Conservation (phyloP, 1,284 basidiomycete species). For the Baeospora myosura region DNA sequence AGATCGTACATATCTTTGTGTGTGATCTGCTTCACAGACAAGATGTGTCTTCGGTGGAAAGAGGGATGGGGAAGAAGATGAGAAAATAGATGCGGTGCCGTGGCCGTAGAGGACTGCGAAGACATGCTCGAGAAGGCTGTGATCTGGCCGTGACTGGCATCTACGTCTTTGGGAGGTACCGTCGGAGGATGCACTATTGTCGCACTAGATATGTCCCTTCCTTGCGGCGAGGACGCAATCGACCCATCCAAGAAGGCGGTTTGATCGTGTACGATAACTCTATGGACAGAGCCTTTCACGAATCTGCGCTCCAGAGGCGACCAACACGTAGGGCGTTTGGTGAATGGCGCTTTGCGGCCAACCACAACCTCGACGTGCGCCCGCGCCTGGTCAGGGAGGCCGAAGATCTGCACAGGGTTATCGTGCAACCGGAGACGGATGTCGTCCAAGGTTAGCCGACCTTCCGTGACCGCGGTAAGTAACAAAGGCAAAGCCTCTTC, state of each 20-base stretch:
- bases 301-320: conserved; percentile 73
- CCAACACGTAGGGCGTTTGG: conserved; percentile 53
- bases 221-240: conserved; percentile 54
- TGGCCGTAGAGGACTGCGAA: conserved; percentile 19
- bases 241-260: conserved; percentile 91
- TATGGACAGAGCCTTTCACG: conserved; percentile 77
- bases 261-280: conserved; percentile 88
- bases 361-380: conserved; percentile 93
- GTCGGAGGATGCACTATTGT: conserved; percentile 44
- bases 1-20: conserved; percentile 90
- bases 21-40: conserved; percentile 91
- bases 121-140: conserved; percentile 5
- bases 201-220: conserved; percentile 77
- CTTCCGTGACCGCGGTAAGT: conserved; percentile 79
- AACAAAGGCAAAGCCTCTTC: conserved; percentile 87
- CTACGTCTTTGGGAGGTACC: conserved; percentile 5
- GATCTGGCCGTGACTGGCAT: conserved; percentile 2
- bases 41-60: conserved; percentile 84
- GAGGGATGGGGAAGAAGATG: conserved; percentile 51
- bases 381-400: conserved; percentile 77
- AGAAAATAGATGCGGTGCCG: conserved; percentile 25
- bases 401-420: conserved; percentile 91
- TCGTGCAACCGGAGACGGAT: conserved; percentile 80
- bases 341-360: conserved; percentile 66
- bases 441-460: conserved; percentile 78